Evolutionary conservation across 2,329 filamentous ascomycete species (phyloP), one percentile per base, ranked within the genome.

Genomic region (Alternaria arbusti): DNA sequence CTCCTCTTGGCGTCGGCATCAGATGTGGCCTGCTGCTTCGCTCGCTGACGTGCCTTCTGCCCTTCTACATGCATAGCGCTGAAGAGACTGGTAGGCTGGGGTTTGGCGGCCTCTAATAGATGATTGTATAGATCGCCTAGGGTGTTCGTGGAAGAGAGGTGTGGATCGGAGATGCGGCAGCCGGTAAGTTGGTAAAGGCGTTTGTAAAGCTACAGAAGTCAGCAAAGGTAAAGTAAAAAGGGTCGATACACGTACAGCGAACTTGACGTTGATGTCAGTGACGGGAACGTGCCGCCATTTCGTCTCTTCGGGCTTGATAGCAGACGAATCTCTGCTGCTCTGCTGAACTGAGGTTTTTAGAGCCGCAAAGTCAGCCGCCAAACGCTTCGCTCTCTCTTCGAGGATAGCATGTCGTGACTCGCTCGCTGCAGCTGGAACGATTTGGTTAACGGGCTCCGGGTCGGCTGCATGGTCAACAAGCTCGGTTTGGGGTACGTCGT

Each of bases 171-270:
- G 68, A 97, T 84, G 63, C 88, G 87, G 65, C 89, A 87, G 64
- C 93, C 92, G n/a, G 91, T 94, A 64, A 97, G 85, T 78, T 96
- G 91, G 78, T 91, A 88, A 65, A 94, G 83, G 63, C 93, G 90
- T 82, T 97, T 97, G 73, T 90, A 83, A 68, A 96, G 86, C 94
- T 97, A 70, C 22, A 30, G 15, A n/a, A 60, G 54, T 75, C 64
- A 56, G 54, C 55, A 63, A 55, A 25, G 10, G 6, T 20, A 6
- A n/a, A 17, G 9, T 7, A 20, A 5, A 15, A 6, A 25, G 20
- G 5, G n/a, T 32, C 5, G 9, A 43, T 20, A 54, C 7, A 63
- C 78, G 72, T 76, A 80, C 79, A 32, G 77, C 77, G 26, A 80
- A 80, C 47, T 80, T 80, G 62, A 79, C 45, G 13, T 59, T 60